Evolutionary conservation across 352 stramenopile species (phyloP), one percentile per base, ranked within the genome.

Genomic region (Globisporangium cystogenes): DNA sequence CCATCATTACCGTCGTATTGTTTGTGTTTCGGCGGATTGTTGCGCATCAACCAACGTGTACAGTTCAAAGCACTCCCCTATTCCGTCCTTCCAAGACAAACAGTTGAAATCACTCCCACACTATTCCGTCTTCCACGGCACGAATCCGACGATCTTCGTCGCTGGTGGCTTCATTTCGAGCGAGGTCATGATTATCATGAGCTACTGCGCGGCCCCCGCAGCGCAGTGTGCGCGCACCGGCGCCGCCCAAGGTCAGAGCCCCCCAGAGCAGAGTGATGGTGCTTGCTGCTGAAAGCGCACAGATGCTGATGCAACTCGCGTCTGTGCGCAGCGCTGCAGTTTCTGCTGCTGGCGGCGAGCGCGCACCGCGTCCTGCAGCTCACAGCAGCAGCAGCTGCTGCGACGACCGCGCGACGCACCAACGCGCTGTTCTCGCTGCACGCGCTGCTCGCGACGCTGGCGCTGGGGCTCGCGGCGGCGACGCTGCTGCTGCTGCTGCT

Each of bases 331-430:
- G 65, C 47, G 45, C 59, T 69, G 49, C 57, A 76, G 40, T 18
- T 76, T 14, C 18, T 68, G 2, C 65, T 87, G 27, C 43, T 76
- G 3, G 39, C 65, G 5, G 24, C 76, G 14, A 74, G 68, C 26
- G 73, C 83, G 66, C 60, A 37, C 26, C 63, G 69, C 18, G 67
- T 84, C 33, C 35, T 76, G n/a, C 53, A 39, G 20, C 63, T 85
- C 51, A 47, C 43, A n/a, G n/a, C n/a, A n/a, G n/a, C n/a, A n/a
- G n/a, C n/a, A n/a, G n/a, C n/a, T n/a, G n/a, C n/a, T n/a, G n/a
- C n/a, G n/a, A n/a, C n/a, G n/a, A n/a, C n/a, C n/a, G n/a, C n/a
- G n/a, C n/a, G n/a, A n/a, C n/a, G n/a, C n/a, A 2, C n/a, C 46
- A 31, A 18, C 27, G 26, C 41, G 33, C 31, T 82, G 0, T 61